Base-by-base conservation (phyloP, 345 rosid genomes). In the Salix koriyanagi region DNA sequence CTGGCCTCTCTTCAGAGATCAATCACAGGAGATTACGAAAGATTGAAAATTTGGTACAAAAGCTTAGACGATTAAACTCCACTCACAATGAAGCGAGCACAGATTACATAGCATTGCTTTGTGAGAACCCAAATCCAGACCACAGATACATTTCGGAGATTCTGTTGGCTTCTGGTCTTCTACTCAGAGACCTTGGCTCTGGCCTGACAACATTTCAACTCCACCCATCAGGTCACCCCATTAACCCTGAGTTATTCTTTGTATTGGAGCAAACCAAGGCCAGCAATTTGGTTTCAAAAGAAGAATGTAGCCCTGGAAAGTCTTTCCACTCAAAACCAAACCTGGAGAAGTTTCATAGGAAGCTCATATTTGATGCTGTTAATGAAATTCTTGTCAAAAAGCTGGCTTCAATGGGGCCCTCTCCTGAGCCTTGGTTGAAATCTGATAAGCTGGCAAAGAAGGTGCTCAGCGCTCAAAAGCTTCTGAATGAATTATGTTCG, bases 91-190 rank as follows among this genome's bases (percentile, higher is more conserved):
- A 95, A 87, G 88, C 90, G 75, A 85, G 86, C 80, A 94, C 93
- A 65, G 98, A 95, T 83, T 95, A 95, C 85, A 91, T 95, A 66
- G 99, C 94, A 32, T 95, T 94, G 6, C 94, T 95, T 65, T 93
- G 99, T 36, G 94, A 92, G 86, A 91, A 88, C 85, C 71, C 87
- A 48, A 88, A 86, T 77, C 98, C 98, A 30, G 96, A 95, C 80
- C 92, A 90, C 85, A 87, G 99, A 86, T 96, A 96, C 87, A 86
- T 96, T 76, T 93, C 98, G 0, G 97, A 96, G 89, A 93, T 96
- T 81, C 76, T 96, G 64, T 80, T 96, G 80, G 97, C 99, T 72
- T 95, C 99, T 0, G 99, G 99, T 70, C 92, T 95, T 60, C 86
- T 95, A n/a, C 96, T 95, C 34, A 86, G 93, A 69, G 97, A 92